These are phyloP conservation scores for Priceomyces haplophilus DNA, from an alignment of 805 yeast species.

Conservation along the genomic window DNA sequence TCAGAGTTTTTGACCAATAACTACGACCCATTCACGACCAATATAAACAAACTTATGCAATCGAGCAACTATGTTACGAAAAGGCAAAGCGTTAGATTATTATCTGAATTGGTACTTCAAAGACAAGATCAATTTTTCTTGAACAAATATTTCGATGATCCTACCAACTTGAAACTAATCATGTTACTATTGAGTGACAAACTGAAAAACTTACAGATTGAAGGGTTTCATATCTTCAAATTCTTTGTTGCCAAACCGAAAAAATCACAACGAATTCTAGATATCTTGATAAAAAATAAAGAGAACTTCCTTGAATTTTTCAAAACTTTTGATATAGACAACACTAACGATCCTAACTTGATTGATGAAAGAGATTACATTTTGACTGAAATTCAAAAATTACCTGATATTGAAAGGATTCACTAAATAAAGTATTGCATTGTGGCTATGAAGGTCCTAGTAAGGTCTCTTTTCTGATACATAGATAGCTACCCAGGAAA, in stretches of 20 bases:
- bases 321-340: constrained; percentile 57
- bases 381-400: constrained; percentile 64
- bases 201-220: constrained; percentile 83
- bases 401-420: constrained; percentile 56
- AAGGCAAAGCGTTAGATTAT: constrained; percentile 79
- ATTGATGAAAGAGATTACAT: constrained; percentile 80
- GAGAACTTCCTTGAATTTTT: constrained; percentile 71
- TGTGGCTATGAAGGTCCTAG: too few species aligned
- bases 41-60: constrained; percentile 67
- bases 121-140: constrained; percentile 70
- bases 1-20: constrained; percentile 65
- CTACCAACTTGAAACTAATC: constrained; percentile 78
- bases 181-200: constrained; percentile 87
- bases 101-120: constrained; percentile 67
- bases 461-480: not conserved
- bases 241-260: constrained; percentile 96
- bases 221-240: constrained; percentile 91
- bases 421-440: constrained; percentile 6
- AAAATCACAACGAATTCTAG: constrained; percentile 73
- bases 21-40: constrained; percentile 53
- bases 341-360: constrained; percentile 63
- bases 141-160: constrained; percentile 72
- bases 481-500: constrained; percentile 2
- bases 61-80: constrained; percentile 87
- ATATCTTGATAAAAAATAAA: constrained; percentile 80